Evolutionary conservation across 768 basidiomycete species (phyloP).

Genomic region (Tulasnella sp.): DNA sequence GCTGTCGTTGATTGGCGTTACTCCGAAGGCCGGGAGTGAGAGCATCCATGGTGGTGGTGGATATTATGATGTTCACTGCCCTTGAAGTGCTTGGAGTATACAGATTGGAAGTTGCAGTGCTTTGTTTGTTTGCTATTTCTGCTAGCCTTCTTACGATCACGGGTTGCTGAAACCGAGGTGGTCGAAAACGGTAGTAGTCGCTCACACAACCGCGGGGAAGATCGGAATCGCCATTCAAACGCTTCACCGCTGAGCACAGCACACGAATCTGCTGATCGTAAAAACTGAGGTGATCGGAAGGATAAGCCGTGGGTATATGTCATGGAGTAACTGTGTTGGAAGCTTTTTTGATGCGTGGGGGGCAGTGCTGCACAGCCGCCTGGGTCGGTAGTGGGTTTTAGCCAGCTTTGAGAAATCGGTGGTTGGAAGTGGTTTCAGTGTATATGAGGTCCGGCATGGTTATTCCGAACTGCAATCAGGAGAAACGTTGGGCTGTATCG

Average conservation of each 20-base stretch:
- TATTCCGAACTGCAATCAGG: background rate
- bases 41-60: background rate
- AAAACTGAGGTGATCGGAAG: background rate
- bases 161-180: background rate
- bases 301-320: background rate
- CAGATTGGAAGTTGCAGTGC: background rate
- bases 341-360: background rate
- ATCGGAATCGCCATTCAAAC: background rate
- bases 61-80: background rate
- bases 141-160: background rate
- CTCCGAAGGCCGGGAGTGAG: background rate
- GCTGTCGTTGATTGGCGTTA: background rate
- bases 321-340: background rate
- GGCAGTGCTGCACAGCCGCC: background rate
- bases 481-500: background rate
- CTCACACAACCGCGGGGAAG: background rate
- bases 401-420: background rate
- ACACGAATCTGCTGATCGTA: background rate
- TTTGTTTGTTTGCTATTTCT: background rate
- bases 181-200: background rate
- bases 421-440: background rate
- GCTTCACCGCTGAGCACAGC: conserved; percentile 6
- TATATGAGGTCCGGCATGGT: background rate
- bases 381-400: background rate
- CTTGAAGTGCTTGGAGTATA: background rate